Conservation (phyloP, 2,329 filamentous ascomycete species). For the Penicillium sp. region DNA sequence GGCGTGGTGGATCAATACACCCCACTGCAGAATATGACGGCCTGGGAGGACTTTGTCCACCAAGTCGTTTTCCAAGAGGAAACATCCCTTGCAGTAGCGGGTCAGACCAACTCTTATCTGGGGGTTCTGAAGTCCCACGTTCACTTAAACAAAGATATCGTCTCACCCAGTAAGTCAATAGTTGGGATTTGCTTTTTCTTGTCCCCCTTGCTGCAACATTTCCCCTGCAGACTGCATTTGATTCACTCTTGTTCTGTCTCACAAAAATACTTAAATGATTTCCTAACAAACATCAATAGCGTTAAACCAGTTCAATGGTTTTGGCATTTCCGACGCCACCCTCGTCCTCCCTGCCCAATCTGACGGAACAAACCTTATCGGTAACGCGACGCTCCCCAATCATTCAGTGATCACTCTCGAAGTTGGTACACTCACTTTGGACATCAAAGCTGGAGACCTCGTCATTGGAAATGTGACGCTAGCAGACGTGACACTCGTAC, state of each 20-base stretch:
- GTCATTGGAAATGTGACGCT: slow-evolving; percentile 21
- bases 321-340: slow-evolving; percentile 19
- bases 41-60: slow-evolving; percentile 17
- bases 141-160: slow-evolving; percentile 18
- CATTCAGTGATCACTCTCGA: slow-evolving; percentile 20
- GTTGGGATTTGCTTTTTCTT: not conserved
- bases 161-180: slow-evolving; percentile 11
- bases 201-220: not conserved
- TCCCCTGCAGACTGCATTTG: not conserved
- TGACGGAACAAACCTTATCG: slow-evolving; percentile 24
- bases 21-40: slow-evolving; percentile 14
- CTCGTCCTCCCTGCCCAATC: slow-evolving; percentile 18
- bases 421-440: slow-evolving; percentile 21
- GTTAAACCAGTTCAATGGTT: slow-evolving; percentile 21
- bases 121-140: slow-evolving; percentile 23
- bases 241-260: not conserved
- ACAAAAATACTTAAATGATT: not conserved
- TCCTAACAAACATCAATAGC: slow-evolving; percentile 9
- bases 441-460: slow-evolving; percentile 20
- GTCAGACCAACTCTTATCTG: slow-evolving; percentile 16
- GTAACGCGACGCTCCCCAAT: slow-evolving; percentile 23
- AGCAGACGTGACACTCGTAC: slow-evolving; percentile 15
- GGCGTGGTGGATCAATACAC: slow-evolving; percentile 12
- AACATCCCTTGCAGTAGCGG: slow-evolving; percentile 14
- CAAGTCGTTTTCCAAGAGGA: slow-evolving; percentile 16